A percentile compares a stretch with the other conserved stretches of the same genome.
Conservation (phyloP, 2,329 filamentous ascomycete species). For the Curvularia sp. region DNA sequence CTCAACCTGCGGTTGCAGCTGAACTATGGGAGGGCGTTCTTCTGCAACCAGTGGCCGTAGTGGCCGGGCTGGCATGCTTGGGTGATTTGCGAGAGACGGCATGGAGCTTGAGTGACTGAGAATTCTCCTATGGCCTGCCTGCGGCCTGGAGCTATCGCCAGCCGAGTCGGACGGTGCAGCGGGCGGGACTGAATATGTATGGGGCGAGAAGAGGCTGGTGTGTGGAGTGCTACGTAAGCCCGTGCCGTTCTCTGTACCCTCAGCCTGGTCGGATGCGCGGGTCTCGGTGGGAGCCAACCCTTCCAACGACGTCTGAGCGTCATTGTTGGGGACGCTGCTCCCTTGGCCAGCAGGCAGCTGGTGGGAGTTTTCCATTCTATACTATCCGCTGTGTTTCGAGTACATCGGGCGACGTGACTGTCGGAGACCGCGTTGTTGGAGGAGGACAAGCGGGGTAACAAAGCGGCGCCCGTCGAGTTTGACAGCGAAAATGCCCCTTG, state of each 20-base stretch:
- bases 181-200: conserved; percentile 25
- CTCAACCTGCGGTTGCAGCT: conserved; percentile 47
- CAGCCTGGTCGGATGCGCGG: conserved; percentile 21
- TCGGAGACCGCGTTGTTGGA: conserved; percentile 5
- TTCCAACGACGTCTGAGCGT: conserved; percentile 11
- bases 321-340: conserved; percentile 19
- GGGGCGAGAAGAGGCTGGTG: conserved; percentile 40
- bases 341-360: conserved; percentile 25
- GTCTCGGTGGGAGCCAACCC: conserved; percentile 20
- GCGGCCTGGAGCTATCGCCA: conserved; percentile 13
- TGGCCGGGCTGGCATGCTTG: conserved; percentile 39
- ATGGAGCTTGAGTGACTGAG: conserved; percentile 41
- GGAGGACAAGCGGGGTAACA: conserved; percentile 11
- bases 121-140: conserved; percentile 22
- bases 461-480: conserved; percentile 4
- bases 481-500: conserved; percentile 1
- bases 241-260: conserved; percentile 17
- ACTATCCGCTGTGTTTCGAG: conserved; percentile 10
- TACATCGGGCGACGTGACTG: conserved; percentile 16
- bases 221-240: conserved; percentile 25
- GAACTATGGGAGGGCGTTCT: conserved; percentile 38
- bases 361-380: conserved; percentile 28
- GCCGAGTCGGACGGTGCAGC: conserved; percentile 22
- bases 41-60: conserved; percentile 39
- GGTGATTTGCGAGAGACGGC: conserved; percentile 32